These are phyloP conservation scores for Morella rubra DNA, from an alignment of 306 rosid genomes.

Conservation along the genomic window DNA sequence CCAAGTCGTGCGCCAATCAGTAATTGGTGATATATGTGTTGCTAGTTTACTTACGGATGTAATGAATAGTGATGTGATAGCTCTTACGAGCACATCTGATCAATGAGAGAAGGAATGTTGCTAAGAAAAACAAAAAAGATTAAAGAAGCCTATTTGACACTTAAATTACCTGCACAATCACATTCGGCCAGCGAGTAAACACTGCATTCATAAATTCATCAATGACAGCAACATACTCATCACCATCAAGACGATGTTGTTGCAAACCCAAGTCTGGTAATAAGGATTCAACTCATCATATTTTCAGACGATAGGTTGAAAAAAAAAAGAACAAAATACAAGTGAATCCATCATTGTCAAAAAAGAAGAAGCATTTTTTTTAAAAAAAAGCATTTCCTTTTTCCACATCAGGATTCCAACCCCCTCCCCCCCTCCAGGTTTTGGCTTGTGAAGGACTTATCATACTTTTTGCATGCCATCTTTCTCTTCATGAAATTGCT, in stretches of 20 bases:
- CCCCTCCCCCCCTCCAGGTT: no score
- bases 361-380: no score
- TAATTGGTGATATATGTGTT: no score
- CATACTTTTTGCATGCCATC: neutral
- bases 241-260: slow-evolving; percentile 87
- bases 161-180: slow-evolving; percentile 86
- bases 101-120: no score
- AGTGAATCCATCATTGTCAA: neutral
- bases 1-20: no score
- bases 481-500: neutral
- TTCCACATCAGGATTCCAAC: no score
- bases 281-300: slow-evolving; percentile 17
- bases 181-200: slow-evolving; percentile 97
- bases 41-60: no score
- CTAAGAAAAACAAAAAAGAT: neutral
- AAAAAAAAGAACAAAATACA: neutral
- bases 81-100: no score
- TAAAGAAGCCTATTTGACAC: slow-evolving; percentile 1
- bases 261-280: slow-evolving; percentile 88
- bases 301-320: neutral
- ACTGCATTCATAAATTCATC: slow-evolving; percentile 99
- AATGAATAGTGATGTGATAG: no score
- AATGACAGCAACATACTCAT: slow-evolving; percentile 76
- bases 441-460: neutral
- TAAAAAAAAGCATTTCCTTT: no score